Percentiles rank a stretch among this genome's conserved stretches.
These are phyloP conservation scores for Yamadazyma jaroonii DNA, from an alignment of 1,139 yeast species.

Conservation along the genomic window DNA sequence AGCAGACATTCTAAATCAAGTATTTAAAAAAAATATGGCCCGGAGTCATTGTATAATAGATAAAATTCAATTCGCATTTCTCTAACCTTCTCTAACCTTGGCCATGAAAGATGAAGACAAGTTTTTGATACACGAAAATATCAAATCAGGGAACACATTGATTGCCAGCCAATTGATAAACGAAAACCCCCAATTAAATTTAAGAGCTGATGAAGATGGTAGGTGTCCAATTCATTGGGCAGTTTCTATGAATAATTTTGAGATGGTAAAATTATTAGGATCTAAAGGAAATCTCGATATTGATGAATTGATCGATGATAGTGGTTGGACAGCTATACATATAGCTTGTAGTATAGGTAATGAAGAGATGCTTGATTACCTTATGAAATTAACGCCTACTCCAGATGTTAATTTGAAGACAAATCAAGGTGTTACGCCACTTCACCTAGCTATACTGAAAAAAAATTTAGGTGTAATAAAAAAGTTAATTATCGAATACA, in stretches of 20 bases:
- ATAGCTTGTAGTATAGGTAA: conserved; percentile 77
- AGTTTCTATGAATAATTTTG: conserved; percentile 57
- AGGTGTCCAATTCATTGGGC: conserved; percentile 93
- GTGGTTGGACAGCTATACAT: conserved; percentile 90
- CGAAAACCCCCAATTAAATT: conserved; percentile 45
- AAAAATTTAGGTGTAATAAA: conserved; percentile 53
- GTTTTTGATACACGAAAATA: conserved; percentile 54
- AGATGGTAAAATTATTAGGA: conserved; percentile 35
- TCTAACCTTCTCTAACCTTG: too few relatives aligned
- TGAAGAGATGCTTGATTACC: conserved; percentile 43
- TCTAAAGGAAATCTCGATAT: conserved; percentile 45
- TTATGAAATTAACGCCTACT: conserved; percentile 26
- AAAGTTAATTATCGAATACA: conserved; percentile 46
- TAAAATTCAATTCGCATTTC: background rate
- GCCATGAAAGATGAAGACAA: conserved; percentile 11
- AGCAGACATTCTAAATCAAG: background rate
- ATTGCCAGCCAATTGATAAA: conserved; percentile 48
- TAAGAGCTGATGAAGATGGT: conserved; percentile 63
- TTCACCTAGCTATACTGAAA: conserved; percentile 78
- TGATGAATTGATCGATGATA: conserved; percentile 65
- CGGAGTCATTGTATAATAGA: conserved; percentile 1
- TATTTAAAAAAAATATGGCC: background rate
- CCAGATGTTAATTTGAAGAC: conserved; percentile 52
- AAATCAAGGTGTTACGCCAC: conserved; percentile 64
- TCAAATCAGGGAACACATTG: conserved; percentile 51